These are phyloP conservation scores for Chenopodium formosanum DNA, from an alignment of 148 eudicot species.

Conservation along the genomic window DNA sequence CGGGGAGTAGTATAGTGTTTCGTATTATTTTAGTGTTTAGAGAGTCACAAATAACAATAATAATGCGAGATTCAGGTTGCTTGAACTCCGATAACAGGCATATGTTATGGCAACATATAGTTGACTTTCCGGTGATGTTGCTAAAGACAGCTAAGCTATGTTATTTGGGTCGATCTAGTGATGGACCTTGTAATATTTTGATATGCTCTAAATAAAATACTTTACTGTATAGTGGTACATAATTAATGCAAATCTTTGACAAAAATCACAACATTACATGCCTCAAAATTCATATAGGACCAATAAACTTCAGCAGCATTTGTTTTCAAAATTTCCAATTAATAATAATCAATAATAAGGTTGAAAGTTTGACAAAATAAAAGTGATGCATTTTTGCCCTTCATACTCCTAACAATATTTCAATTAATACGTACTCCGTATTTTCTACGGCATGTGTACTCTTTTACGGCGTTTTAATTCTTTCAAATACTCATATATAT, in stretches of 20 bases:
- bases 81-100: neutral
- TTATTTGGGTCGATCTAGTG: conserved; percentile 10
- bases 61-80: no score
- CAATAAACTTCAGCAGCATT: neutral
- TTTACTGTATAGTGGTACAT: neutral
- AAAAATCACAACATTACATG: neutral
- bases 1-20: no score
- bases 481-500: no score
- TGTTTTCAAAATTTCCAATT: neutral
- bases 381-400: neutral
- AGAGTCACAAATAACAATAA: no score
- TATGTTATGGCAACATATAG: neutral
- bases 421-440: no score
- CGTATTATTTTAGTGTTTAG: no score
- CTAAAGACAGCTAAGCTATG: conserved; percentile 10
- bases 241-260: conserved; percentile 14
- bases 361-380: neutral
- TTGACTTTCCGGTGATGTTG: conserved; percentile 12
- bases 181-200: neutral
- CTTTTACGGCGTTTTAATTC: no score
- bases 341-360: no score
- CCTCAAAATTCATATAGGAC: neutral
- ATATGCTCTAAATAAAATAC: neutral
- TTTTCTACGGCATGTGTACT: no score
- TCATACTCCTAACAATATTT: no score